Evolutionary conservation across 805 yeast genomes (phyloP), one percentile per base, ranked within the genome.

Genomic region (Vanderwaltozyma polyspora): DNA sequence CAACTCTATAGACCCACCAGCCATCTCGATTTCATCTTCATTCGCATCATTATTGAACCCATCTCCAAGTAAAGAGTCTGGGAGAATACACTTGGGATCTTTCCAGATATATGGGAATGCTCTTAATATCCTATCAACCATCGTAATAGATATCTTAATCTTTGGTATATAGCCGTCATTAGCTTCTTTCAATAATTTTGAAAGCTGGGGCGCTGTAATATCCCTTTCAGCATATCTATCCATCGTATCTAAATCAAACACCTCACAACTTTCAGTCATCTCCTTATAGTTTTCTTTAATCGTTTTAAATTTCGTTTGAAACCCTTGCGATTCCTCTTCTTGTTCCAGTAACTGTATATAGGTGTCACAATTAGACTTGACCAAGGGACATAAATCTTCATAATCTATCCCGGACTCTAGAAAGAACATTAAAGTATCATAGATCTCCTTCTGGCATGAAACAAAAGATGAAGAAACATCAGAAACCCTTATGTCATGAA

Each of bases 1-100:
- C 37, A 82, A 50, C 31, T 76, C 74, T n/a, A 82, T 61, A 25
- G 60, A 70, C 25, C 91, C 91, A 36, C 91, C 93, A 8, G 72
- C 74, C 5, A 81, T 68, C 28, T 67, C 71, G 22, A 81, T 30
- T 16, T 78, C 89, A 16, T 76, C 83, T 25, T 71, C 75, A 10
- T 31, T 37, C 1, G 51, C 57, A 6, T 55, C 64, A 12, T 63
- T 68, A 12, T 42, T 22, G 4, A 37, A 37, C 3, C 52, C 52
- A 24, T 60, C 65, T 0, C 84, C 83, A 14, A 80, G 46, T 6
- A 82, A 77, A 19, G 71, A 28, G 23, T 33, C 35, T 22, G 35
- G 35, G 2, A 33, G 10, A 6, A 33, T 29, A 23, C 24, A 23
- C 9, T 28, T 28, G 11, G 91, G 91, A 41, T 75, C 64, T 3